phyloP scores from a whole-genome alignment of 495 filamentous ascomycete species.

The Jackrogersella multiformis region DNA sequence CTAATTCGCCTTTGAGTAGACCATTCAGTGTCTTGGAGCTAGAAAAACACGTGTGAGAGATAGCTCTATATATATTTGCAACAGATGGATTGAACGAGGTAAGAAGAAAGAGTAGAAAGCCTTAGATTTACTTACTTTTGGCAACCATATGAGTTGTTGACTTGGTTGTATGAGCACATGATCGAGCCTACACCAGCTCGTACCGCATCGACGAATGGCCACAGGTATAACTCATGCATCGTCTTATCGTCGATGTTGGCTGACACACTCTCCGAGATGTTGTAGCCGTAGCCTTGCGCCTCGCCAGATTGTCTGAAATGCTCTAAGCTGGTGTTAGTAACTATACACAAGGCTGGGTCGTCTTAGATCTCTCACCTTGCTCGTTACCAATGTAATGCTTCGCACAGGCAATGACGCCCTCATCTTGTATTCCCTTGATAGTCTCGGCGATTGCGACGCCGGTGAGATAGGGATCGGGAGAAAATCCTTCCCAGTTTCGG shows the following conservation, averaged over 20 bases:
- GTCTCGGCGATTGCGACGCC: slow-evolving; percentile 77
- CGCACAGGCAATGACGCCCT: slow-evolving; percentile 80
- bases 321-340: slow-evolving; percentile 54
- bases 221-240: slow-evolving; percentile 94
- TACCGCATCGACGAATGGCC: slow-evolving; percentile 62
- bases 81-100: not conserved
- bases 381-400: slow-evolving; percentile 84
- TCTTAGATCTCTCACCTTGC: slow-evolving; percentile 49
- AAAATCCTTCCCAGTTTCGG: slow-evolving; percentile 89
- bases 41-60: slow-evolving; percentile 62
- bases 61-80: slow-evolving; percentile 54
- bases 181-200: slow-evolving; percentile 76
- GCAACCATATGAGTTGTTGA: slow-evolving; percentile 88
- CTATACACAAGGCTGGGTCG: not conserved
- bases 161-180: slow-evolving; percentile 95
- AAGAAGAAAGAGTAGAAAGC: not conserved
- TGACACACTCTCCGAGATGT: slow-evolving; percentile 72
- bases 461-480: slow-evolving; percentile 79
- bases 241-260: slow-evolving; percentile 93
- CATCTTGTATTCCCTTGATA: slow-evolving; percentile 83
- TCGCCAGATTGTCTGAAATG: slow-evolving; percentile 84
- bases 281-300: slow-evolving; percentile 67
- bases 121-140: slow-evolving; percentile 62
- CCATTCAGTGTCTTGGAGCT: slow-evolving; percentile 78
- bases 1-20: slow-evolving; percentile 88